Percentiles rank a stretch among this genome's conserved stretches.
Conservation (phyloP, 768 basidiomycete species). For the Collybia nuda region DNA sequence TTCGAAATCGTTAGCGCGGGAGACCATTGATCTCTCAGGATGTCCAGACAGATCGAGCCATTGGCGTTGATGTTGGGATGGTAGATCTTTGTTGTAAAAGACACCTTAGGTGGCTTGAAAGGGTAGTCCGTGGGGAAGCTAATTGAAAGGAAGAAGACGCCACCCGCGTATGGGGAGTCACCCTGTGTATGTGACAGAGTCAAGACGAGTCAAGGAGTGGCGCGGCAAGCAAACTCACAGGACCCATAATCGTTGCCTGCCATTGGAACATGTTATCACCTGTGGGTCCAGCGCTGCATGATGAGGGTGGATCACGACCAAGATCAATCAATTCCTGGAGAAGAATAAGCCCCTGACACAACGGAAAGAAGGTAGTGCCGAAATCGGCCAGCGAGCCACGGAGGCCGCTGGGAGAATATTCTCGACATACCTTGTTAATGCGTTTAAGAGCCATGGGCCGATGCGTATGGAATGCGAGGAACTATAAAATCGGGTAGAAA, state of each 20-base stretch:
- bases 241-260: conserved; percentile 99
- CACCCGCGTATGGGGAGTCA: conserved; percentile 97
- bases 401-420: conserved; percentile 2
- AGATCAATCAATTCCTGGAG: conserved; percentile 96
- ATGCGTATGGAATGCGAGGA: conserved; percentile 26
- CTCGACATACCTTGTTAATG: conserved; percentile 87
- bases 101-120: conserved; percentile 99
- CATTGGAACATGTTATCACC: conserved; percentile 99
- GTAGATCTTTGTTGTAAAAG: conserved; percentile 99
- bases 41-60: conserved; percentile 98
- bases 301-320: conserved; percentile 98
- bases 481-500: conserved; percentile 29
- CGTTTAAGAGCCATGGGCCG: conserved; percentile 91
- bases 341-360: conserved; percentile 18
- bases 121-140: conserved; percentile 97
- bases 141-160: conserved; percentile 98
- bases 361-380: too few species aligned
- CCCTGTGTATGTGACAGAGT: conserved; percentile 49
- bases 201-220: conserved; percentile 21
- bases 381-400: background rate
- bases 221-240: conserved; percentile 56
- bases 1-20: conserved; percentile 99
- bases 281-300: conserved; percentile 97
- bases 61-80: conserved; percentile 99
- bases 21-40: conserved; percentile 98